phyloP scores from a whole-genome alignment of 768 basidiomycete species.

The Suillus occidentalis region DNA sequence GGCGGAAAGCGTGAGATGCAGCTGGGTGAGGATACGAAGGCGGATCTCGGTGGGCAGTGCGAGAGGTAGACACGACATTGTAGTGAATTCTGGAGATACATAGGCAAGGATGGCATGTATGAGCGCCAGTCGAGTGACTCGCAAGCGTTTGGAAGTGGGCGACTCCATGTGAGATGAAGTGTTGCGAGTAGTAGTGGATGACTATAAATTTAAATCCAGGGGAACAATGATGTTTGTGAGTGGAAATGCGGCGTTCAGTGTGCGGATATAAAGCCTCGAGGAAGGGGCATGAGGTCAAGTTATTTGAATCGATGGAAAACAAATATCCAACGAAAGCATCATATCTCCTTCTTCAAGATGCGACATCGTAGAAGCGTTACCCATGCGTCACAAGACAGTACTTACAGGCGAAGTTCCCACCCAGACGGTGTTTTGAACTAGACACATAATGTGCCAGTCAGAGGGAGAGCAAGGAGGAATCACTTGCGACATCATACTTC shows the following conservation, averaged over 20 bases:
- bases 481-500: not conserved
- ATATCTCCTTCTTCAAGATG: slow-evolving; percentile 2
- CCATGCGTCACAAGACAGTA: not conserved
- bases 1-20: slow-evolving; percentile 43
- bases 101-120: slow-evolving; percentile 54
- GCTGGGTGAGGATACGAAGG: slow-evolving; percentile 47
- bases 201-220: not conserved
- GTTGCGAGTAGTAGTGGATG: not conserved
- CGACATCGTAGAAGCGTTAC: not conserved
- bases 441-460: not conserved
- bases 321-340: slow-evolving; percentile 1
- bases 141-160: slow-evolving; percentile 23
- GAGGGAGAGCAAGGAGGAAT: slow-evolving; percentile 6
- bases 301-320: not conserved
- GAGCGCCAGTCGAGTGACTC: slow-evolving; percentile 43
- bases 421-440: not conserved
- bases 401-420: slow-evolving; percentile 1
- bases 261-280: slow-evolving; percentile 22
- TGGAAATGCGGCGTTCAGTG: slow-evolving; percentile 7
- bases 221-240: not conserved
- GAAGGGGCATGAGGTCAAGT: slow-evolving; percentile 21
- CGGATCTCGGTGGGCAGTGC: slow-evolving; percentile 53
- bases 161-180: slow-evolving; percentile 13
- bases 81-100: slow-evolving; percentile 44
- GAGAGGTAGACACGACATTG: slow-evolving; percentile 25